Evolutionary conservation across 1,139 yeast genomes (phyloP).

Genomic region (Meyerozyma guilliermondii): DNA sequence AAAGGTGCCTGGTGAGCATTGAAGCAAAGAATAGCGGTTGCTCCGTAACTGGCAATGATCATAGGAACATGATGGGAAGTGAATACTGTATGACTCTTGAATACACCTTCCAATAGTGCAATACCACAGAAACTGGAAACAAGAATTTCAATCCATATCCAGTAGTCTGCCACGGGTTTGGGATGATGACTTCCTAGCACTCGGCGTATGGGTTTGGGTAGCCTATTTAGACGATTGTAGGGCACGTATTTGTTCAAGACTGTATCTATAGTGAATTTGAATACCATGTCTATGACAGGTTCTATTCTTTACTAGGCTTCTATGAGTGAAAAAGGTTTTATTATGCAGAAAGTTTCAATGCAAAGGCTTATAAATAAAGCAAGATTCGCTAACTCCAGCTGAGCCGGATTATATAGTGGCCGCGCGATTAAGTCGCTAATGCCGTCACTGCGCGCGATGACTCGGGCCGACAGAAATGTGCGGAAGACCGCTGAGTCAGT

Average conservation of each 20-base stretch:
- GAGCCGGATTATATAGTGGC: too few relatives aligned
- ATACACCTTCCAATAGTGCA: conserved; percentile 46
- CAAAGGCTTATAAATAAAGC: too few relatives aligned
- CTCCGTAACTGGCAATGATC: conserved; percentile 63
- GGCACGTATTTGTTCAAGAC: conserved; percentile 26
- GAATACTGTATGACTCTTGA: conserved; percentile 43
- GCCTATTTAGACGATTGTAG: conserved; percentile 18
- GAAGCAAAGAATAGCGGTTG: conserved; percentile 59
- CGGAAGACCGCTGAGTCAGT: too few relatives aligned
- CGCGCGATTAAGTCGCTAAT: too few relatives aligned
- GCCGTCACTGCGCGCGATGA: too few relatives aligned
- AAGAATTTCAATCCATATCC: conserved; percentile 45
- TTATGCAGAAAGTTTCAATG: too few relatives aligned
- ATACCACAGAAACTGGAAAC: conserved; percentile 51
- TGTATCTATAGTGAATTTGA: conserved; percentile 37
- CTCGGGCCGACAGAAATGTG: too few relatives aligned
- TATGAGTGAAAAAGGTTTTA: too few relatives aligned
- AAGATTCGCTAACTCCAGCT: too few relatives aligned
- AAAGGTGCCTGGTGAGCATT: conserved; percentile 55
- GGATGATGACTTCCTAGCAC: conserved; percentile 30
- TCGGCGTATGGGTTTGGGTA: conserved; percentile 26
- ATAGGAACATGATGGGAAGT: conserved; percentile 41
- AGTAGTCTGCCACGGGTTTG: conserved; percentile 31
- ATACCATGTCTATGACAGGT: too few relatives aligned
- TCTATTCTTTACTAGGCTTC: too few relatives aligned